phyloP scores from a whole-genome alignment of 352 stramenopile species.

The Pythium dissimile region DNA sequence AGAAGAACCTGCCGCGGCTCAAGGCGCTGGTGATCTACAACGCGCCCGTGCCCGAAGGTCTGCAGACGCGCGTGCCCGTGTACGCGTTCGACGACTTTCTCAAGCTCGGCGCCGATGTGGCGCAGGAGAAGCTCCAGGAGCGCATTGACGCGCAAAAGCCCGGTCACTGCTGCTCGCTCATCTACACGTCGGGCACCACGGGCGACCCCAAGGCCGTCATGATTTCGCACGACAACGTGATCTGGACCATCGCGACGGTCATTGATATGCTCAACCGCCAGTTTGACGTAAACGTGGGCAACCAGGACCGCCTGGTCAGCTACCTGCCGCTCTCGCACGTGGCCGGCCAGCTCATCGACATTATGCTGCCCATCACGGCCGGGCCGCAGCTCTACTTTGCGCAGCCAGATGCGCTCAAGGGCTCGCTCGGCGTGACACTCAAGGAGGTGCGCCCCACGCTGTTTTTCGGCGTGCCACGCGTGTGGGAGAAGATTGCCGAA shows the following conservation, averaged over 20 bases:
- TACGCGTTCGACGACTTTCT: constrained; percentile 84
- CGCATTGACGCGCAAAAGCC: constrained; percentile 79
- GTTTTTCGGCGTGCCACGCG: constrained; percentile 89
- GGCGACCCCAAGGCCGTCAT: constrained; percentile 95
- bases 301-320: constrained; percentile 73
- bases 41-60: constrained; percentile 60
- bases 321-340: constrained; percentile 91
- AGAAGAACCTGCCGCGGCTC: constrained; percentile 83
- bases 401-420: constrained; percentile 88
- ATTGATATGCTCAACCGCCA: constrained; percentile 57
- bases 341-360: constrained; percentile 86
- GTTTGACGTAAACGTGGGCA: constrained; percentile 54
- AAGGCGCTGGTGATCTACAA: constrained; percentile 96
- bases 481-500: constrained; percentile 93
- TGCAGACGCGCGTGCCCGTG: constrained; percentile 63
- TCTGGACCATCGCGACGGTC: constrained; percentile 76
- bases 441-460: constrained; percentile 86
- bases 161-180: constrained; percentile 87
- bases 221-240: constrained; percentile 95
- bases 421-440: constrained; percentile 78
- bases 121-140: constrained; percentile 59
- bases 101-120: constrained; percentile 60
- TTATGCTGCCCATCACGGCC: constrained; percentile 64
- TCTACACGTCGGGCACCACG: constrained; percentile 96
- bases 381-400: constrained; percentile 85